These are phyloP conservation scores for Neoboletus subvelutipes DNA, from an alignment of 768 basidiomycete genomes.

Conservation along the genomic window DNA sequence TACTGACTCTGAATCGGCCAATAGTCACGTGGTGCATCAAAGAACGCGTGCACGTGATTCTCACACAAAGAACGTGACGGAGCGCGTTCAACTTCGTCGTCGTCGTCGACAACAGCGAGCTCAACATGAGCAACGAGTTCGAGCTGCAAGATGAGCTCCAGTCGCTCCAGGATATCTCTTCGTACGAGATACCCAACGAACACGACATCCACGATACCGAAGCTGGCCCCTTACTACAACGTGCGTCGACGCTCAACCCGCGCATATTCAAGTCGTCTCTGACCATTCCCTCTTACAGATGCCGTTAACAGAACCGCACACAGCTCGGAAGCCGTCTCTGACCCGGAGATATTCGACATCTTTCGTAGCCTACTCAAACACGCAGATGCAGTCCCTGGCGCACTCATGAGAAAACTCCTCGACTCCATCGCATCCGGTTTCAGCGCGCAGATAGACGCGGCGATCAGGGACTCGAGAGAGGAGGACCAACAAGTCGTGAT, in stretches of 20 bases:
- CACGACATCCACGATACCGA: constrained; percentile 61
- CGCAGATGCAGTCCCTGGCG: constrained; percentile 57
- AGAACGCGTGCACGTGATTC: constrained; percentile 28
- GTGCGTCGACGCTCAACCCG: constrained; percentile 33
- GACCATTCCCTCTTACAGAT: constrained; percentile 39
- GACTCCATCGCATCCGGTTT: constrained; percentile 84
- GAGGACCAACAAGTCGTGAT: constrained; percentile 63
- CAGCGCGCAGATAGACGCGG: constrained; percentile 68
- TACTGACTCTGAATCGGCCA: too few species aligned
- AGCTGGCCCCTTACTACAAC: constrained; percentile 56
- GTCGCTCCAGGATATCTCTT: constrained; percentile 55
- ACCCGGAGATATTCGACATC: constrained; percentile 73
- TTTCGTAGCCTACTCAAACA: constrained; percentile 82
- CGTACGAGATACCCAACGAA: constrained; percentile 69
- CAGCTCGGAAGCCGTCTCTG: constrained; percentile 67
- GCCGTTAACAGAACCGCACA: constrained; percentile 82
- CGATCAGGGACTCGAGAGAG: constrained; percentile 64
- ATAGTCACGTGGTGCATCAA: too few species aligned
- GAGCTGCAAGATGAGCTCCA: constrained; percentile 80
- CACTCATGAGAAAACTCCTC: constrained; percentile 79
- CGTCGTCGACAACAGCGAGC: constrained; percentile 5
- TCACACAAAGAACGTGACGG: constrained; percentile 5
- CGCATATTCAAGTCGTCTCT: not conserved
- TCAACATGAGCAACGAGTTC: constrained; percentile 46
- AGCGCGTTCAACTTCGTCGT: constrained; percentile 10